phyloP scores from a whole-genome alignment of 2,329 filamentous ascomycete species.

The Aphanoascus verrucosus region DNA sequence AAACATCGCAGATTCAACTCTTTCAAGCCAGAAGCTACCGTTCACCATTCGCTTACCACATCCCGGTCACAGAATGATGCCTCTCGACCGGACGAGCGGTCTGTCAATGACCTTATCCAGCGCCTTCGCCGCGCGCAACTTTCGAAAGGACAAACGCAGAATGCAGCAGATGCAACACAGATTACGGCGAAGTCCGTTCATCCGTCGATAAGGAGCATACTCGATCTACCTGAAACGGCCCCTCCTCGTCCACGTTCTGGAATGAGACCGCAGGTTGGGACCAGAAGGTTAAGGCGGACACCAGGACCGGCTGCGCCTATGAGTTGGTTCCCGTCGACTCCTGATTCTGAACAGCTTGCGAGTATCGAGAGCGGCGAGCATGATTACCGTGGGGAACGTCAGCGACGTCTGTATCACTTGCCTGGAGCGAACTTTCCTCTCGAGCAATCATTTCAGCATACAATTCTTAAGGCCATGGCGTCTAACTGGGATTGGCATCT shows the following conservation, averaged over 20 bases:
- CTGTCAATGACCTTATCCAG: conserved; percentile 40
- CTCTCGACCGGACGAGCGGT: conserved; percentile 20
- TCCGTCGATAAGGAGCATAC: conserved; percentile 35
- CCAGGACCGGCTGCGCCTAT: conserved; percentile 38
- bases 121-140: conserved; percentile 38
- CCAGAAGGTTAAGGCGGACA: conserved; percentile 27
- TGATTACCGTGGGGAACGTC: conserved; percentile 5
- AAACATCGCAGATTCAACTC: conserved; percentile 32
- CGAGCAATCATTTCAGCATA: conserved; percentile 39
- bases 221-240: conserved; percentile 36
- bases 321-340: conserved; percentile 33
- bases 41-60: conserved; percentile 29
- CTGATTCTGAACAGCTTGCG: conserved; percentile 11
- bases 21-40: conserved; percentile 32
- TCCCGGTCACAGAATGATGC: background rate
- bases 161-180: conserved; percentile 13
- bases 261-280: conserved; percentile 25
- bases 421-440: conserved; percentile 32
- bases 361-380: conserved; percentile 15
- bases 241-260: conserved; percentile 34
- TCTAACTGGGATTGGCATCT: conserved; percentile 47
- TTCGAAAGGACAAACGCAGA: conserved; percentile 18
- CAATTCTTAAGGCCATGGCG: conserved; percentile 44
- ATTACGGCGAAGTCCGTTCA: conserved; percentile 32
- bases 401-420: conserved; percentile 29